Base-by-base conservation (phyloP, 2,329 filamentous ascomycete genomes). In the Fusarium longipes region DNA sequence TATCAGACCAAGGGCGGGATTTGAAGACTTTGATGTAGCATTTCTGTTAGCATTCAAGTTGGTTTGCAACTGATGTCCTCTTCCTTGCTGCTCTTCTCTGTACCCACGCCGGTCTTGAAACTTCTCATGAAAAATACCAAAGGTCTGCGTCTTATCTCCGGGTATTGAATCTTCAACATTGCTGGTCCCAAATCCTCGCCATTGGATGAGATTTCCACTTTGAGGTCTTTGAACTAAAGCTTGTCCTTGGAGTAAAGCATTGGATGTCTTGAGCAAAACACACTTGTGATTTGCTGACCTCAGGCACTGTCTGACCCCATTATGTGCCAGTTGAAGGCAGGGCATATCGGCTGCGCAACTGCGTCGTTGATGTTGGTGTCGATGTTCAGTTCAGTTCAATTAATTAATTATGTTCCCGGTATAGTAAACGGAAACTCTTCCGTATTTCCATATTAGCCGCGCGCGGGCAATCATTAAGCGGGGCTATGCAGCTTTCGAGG, bases 241-340 rank as follows among this genome's bases (percentile, higher is more conserved):
- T 50, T 55, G 38, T 54, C 58, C 14, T 22, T 47, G 45, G 36
- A 57, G 49, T 29, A 62, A 62, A 50, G 72, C 54, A 65, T 63
- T 65, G 57, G 78, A 58, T 17, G 78, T 72, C 50, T 70, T 78
- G 6, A 76, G 75, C 14, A 83, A 72, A 4, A 77, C 72, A 6
- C 70, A 57, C 8, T 77, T 67, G 70, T 86, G 83, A 57, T 86
- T 79, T 10, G 82, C 83, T 14, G 88, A 88, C 71, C 86, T 90
- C 17, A 91, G 78, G 72, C 85, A 89, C 73, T 85, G 85, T 86
- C 87, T 89, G 43, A 91, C 81, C 62, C 87, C 86, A 75, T 91
- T 88, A 33, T 82, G 73, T 3, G 81, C 74, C 49, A 84, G 70
- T 63, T 60, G 60, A 38, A 65, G 68, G 40, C 71, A 70, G 61